Base-by-base conservation (phyloP, 306 rosid species). In the Vigna reflexopilosa region DNA sequence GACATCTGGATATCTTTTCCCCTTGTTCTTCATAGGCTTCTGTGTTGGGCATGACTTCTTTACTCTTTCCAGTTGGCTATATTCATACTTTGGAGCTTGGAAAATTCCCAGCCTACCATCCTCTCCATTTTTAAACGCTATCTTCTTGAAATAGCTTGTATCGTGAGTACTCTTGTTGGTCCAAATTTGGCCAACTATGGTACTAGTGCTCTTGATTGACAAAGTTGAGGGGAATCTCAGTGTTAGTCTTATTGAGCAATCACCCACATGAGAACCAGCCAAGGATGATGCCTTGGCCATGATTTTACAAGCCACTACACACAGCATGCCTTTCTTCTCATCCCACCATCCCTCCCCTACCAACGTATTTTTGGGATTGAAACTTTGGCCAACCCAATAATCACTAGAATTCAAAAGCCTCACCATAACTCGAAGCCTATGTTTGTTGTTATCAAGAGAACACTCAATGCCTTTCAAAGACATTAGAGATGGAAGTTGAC, bases 291-390 rank as follows among this genome's bases (percentile, higher is more conserved):
- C 6, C 19, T 26, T 70, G 32, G 74, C 74, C 2, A 76, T 36
- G 76, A 89, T 30, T 36, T 32, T 82, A 22, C 93, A 91, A 62
- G 85, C 91, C 40, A 81, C 84, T 32, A 86, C 24, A 57, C 47
- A 17, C 3, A 89, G 51, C 24, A 55, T 72, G 66, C 86, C 77
- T 34, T 74, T 79, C 67, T 81, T 84, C 26, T 75, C 83, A 76
- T 91, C 76, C 90, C 96, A 91, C 77, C 86, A 79, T 15, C 90
- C 93, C 82, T 91, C 93, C 7, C 91, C 89, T 19, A 86, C 42
- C 42, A 89, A 73, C 47, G 74, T 69, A 34, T 74, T 81, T 3
- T 81, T 58, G 28, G 90, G 88, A 72, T 44, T 76, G 30, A 87
- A 79, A 74, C 12, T 67, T 2, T n/a, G 54, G 72, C 56, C 20